These are phyloP conservation scores for Styphnolobium japonicum DNA, from an alignment of 306 rosid species.

Conservation along the genomic window DNA sequence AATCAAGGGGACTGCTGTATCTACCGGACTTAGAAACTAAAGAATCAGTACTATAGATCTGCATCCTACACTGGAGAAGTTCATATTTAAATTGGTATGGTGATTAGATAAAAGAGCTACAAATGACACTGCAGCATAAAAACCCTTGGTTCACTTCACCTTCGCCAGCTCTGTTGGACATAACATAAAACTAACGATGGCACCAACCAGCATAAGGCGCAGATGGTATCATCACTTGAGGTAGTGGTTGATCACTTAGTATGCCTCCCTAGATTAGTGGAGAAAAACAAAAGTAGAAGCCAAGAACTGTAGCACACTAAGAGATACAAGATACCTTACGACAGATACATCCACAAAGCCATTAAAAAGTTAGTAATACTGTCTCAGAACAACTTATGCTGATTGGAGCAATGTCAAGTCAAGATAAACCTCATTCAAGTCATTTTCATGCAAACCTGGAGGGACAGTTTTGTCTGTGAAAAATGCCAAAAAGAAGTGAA, in stretches of 20 bases:
- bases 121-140: slow-evolving; percentile 22
- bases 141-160: slow-evolving; percentile 47
- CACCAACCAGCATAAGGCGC: slow-evolving; percentile 84
- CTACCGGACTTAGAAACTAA: slow-evolving; percentile 57
- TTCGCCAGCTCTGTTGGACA: slow-evolving; percentile 90
- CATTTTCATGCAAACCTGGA: slow-evolving; percentile 66
- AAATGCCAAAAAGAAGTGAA: slow-evolving; percentile 83
- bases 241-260: slow-evolving; percentile 57
- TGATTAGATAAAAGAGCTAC: slow-evolving; percentile 12
- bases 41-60: slow-evolving; percentile 85
- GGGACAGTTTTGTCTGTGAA: slow-evolving; percentile 70
- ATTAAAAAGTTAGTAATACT: background rate
- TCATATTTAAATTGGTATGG: slow-evolving; percentile 31
- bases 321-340: slow-evolving; percentile 18
- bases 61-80: slow-evolving; percentile 96
- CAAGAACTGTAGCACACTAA: background rate
- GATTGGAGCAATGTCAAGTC: background rate
- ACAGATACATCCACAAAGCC: background rate
- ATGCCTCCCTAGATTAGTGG: slow-evolving; percentile 59
- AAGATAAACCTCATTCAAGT: slow-evolving; percentile 28
- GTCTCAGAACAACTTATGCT: slow-evolving; percentile 19
- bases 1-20: slow-evolving; percentile 49
- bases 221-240: slow-evolving; percentile 75
- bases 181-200: slow-evolving; percentile 79
- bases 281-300: slow-evolving; percentile 11